Conservation (phyloP, 2,329 filamentous ascomycete species). For the Colletotrichum sp. region DNA sequence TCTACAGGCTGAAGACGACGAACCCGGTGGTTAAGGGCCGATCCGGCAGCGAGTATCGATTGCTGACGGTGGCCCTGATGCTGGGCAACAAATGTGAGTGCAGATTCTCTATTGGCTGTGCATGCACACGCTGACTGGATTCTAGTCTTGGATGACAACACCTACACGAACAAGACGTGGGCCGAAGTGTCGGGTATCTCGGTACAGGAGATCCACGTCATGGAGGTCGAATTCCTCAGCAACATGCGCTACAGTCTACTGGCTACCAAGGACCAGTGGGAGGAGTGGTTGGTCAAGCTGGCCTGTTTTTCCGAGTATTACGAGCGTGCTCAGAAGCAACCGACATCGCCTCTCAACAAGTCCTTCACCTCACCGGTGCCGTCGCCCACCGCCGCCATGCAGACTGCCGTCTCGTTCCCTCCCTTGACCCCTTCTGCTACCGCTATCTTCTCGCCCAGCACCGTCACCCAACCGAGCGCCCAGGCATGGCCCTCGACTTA, state of each 20-base stretch:
- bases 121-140: background rate
- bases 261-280: constrained; percentile 86
- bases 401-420: constrained; percentile 31
- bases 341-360: constrained; percentile 42
- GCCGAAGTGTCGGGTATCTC: constrained; percentile 95
- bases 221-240: constrained; percentile 99
- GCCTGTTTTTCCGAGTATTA: constrained; percentile 85
- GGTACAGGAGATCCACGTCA: constrained; percentile 94
- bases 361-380: constrained; percentile 50
- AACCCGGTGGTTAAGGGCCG: constrained; percentile 91
- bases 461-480: constrained; percentile 30
- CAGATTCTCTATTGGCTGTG: too few species aligned
- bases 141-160: constrained; percentile 94
- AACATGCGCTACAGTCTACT: constrained; percentile 96
- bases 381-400: constrained; percentile 50
- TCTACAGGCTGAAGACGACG: constrained; percentile 89
- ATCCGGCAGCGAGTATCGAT: constrained; percentile 88
- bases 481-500: constrained; percentile 44
- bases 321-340: constrained; percentile 64
- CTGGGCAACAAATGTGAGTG: constrained; percentile 90
- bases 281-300: constrained; percentile 83
- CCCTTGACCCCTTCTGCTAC: constrained; percentile 37
- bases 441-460: constrained; percentile 45
- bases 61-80: constrained; percentile 96
- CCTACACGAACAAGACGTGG: constrained; percentile 99